These are phyloP conservation scores for Pulveroboletus ravenelii DNA, from an alignment of 768 basidiomycete genomes.

Conservation along the genomic window DNA sequence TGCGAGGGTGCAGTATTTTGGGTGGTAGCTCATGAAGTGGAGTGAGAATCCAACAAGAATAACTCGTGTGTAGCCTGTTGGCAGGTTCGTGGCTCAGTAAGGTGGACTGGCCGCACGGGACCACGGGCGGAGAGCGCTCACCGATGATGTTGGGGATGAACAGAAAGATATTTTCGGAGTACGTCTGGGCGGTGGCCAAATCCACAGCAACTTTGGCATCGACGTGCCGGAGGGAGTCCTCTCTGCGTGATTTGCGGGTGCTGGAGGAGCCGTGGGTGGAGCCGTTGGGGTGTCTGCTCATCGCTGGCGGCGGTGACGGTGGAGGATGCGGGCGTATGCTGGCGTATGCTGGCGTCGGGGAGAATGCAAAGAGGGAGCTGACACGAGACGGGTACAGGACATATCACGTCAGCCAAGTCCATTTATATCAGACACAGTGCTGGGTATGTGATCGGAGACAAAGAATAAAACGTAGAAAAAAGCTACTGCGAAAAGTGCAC, in stretches of 20 bases:
- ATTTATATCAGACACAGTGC: background rate
- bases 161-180: slow-evolving; percentile 94
- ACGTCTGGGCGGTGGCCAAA: slow-evolving; percentile 78
- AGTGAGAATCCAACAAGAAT: slow-evolving; percentile 86
- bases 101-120: background rate
- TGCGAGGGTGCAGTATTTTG: slow-evolving; percentile 83
- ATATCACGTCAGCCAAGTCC: slow-evolving; percentile 20
- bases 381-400: background rate
- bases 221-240: slow-evolving; percentile 61
- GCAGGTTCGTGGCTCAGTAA: slow-evolving; percentile 1
- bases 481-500: slow-evolving; percentile 23
- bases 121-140: slow-evolving; percentile 30
- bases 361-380: slow-evolving; percentile 2
- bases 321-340: background rate
- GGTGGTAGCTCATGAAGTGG: slow-evolving; percentile 92
- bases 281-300: slow-evolving; percentile 25
- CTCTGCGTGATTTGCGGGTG: slow-evolving; percentile 36
- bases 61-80: slow-evolving; percentile 81
- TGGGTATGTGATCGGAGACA: slow-evolving; percentile 1
- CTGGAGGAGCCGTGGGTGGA: slow-evolving; percentile 30
- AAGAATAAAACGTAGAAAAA: background rate
- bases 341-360: background rate
- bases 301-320: slow-evolving; percentile 12
- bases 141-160: slow-evolving; percentile 98
- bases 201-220: slow-evolving; percentile 85